These are phyloP conservation scores for Diplodia intermedia DNA, from an alignment of 2,329 filamentous ascomycete species.

Conservation along the genomic window DNA sequence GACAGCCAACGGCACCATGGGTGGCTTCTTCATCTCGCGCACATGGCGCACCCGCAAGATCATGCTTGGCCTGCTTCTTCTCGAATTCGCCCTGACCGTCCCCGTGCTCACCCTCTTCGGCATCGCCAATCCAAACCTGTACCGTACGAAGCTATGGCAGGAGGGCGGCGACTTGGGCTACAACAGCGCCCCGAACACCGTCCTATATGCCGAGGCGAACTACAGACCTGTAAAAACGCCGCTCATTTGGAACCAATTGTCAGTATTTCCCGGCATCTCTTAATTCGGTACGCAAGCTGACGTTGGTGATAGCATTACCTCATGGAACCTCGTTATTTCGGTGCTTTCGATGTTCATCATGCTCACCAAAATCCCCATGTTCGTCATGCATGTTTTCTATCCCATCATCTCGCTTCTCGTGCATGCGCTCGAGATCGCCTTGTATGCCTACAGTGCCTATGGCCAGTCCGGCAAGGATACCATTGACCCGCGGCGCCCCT, in stretches of 20 bases:
- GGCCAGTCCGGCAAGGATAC: slow-evolving; percentile 77
- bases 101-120: slow-evolving; percentile 73
- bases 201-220: slow-evolving; percentile 77
- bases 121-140: slow-evolving; percentile 75
- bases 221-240: slow-evolving; percentile 67
- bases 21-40: slow-evolving; percentile 59
- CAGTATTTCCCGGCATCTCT: slow-evolving; percentile 48
- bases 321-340: slow-evolving; percentile 78
- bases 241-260: slow-evolving; percentile 77
- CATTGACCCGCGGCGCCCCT: slow-evolving; percentile 67
- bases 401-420: slow-evolving; percentile 68
- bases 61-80: slow-evolving; percentile 64
- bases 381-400: slow-evolving; percentile 74
- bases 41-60: slow-evolving; percentile 61
- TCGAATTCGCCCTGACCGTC: slow-evolving; percentile 71
- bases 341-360: slow-evolving; percentile 78
- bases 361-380: slow-evolving; percentile 71
- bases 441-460: slow-evolving; percentile 72
- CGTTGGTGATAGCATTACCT: slow-evolving; percentile 64
- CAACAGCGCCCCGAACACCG: slow-evolving; percentile 74
- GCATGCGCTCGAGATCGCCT: slow-evolving; percentile 63
- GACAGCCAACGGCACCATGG: slow-evolving; percentile 32
- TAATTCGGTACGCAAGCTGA: slow-evolving; percentile 1
- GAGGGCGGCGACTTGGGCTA: slow-evolving; percentile 73
- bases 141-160: slow-evolving; percentile 74